These are phyloP conservation scores for Claviceps maximensis DNA, from an alignment of 2,329 filamentous ascomycete species.

Conservation along the genomic window DNA sequence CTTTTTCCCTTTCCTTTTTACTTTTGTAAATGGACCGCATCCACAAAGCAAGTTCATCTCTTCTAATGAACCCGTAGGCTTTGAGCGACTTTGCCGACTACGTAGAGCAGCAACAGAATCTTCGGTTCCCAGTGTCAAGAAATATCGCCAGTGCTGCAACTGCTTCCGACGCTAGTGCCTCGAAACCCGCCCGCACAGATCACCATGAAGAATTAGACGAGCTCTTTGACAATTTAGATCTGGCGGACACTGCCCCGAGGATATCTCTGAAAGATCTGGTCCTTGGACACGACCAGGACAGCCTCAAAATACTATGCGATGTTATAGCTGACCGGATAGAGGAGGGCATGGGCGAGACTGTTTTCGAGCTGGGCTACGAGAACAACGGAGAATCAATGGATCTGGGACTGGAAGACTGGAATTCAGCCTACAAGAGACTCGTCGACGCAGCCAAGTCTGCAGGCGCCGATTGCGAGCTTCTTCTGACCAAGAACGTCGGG, in stretches of 20 bases:
- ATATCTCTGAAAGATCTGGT: constrained; percentile 66
- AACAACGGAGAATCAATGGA: constrained; percentile 78
- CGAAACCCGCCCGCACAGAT: constrained; percentile 19
- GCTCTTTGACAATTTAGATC: constrained; percentile 78
- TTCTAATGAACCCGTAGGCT: constrained; percentile 30
- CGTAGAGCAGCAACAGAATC: constrained; percentile 81
- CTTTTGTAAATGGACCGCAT: background rate
- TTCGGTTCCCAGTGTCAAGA: constrained; percentile 42
- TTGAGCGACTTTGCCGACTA: constrained; percentile 96
- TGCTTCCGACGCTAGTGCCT: constrained; percentile 16
- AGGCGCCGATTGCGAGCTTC: constrained; percentile 63
- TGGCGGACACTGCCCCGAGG: constrained; percentile 55
- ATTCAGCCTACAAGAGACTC: constrained; percentile 53
- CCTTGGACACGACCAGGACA: constrained; percentile 48
- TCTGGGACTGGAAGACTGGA: constrained; percentile 63
- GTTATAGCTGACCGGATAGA: constrained; percentile 56
- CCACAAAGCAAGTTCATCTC: background rate
- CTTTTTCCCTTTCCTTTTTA: background rate
- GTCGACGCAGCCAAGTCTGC: constrained; percentile 48
- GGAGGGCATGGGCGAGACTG: constrained; percentile 76
- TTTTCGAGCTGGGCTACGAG: constrained; percentile 89
- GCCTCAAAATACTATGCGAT: constrained; percentile 47
- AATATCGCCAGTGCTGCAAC: constrained; percentile 12
- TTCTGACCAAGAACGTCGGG: constrained; percentile 85
- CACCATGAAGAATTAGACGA: constrained; percentile 78